Conservation (phyloP, 225 moss, liverwort and hornwort genomes). For the Polytrichum commune region DNA sequence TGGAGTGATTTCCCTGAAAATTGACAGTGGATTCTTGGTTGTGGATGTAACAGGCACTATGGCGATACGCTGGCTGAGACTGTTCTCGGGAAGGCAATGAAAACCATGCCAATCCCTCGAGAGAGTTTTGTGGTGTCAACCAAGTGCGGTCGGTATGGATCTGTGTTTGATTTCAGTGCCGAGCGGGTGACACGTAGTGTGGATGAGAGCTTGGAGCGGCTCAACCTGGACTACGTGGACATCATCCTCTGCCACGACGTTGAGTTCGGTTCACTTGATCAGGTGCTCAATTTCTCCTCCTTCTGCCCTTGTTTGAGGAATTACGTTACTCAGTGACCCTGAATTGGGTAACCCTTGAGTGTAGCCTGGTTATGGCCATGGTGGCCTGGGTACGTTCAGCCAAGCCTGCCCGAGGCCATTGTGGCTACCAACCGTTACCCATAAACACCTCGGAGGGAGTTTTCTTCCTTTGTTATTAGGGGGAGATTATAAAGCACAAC, state of each 20-base stretch:
- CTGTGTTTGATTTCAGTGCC: slow-evolving; percentile 87
- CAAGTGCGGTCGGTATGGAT: slow-evolving; percentile 81
- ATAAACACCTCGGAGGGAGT: too few species aligned
- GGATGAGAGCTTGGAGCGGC: slow-evolving; percentile 82
- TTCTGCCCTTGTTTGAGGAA: neutral
- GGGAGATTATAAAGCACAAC: too few species aligned
- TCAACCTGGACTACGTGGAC: slow-evolving; percentile 84
- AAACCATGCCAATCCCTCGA: slow-evolving; percentile 63
- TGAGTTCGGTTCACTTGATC: slow-evolving; percentile 80
- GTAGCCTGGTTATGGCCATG: too few species aligned
- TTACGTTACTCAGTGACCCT: too few species aligned
- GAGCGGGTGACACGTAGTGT: slow-evolving; percentile 81
- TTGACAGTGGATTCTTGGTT: too few species aligned
- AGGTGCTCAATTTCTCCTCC: slow-evolving; percentile 19
- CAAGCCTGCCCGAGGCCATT: too few species aligned
- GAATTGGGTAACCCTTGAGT: too few species aligned
- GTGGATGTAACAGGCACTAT: slow-evolving; percentile 46
- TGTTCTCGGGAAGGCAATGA: slow-evolving; percentile 72
- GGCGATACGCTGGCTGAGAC: slow-evolving; percentile 79
- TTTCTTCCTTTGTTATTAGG: too few species aligned
- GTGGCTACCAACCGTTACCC: too few species aligned
- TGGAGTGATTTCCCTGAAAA: too few species aligned
- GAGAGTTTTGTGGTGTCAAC: slow-evolving; percentile 76
- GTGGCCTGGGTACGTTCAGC: too few species aligned
- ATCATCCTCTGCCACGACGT: slow-evolving; percentile 89